Base-by-base conservation (phyloP, 345 rosid species). In the Syzygium aqueum region DNA sequence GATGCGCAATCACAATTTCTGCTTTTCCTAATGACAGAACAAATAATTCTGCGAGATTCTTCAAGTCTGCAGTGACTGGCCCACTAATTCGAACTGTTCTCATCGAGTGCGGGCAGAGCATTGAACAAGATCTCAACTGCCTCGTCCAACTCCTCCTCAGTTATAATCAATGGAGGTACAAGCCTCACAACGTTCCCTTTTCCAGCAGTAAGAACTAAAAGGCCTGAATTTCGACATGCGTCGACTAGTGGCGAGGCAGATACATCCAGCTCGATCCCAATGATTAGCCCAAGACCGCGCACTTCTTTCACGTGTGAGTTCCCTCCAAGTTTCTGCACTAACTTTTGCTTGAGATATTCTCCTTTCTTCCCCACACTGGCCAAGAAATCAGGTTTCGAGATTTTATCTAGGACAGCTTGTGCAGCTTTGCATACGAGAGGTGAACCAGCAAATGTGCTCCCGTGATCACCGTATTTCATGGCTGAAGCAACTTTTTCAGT, bases 401-500 rank as follows among this genome's bases (percentile, higher is more conserved):
- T 94, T 92, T 95, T 96, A 65, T 97, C 91, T 23, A 96, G n/a
- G 43, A 94, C 98, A 27, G 94, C 87, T 12, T 93, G 84, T 59
- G 97, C 96, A 73, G 96, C 96, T 82, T 67, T 91, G 77, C 98
- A 97, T 25, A 95, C 93, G 6, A 97, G 94, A 21, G 98, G 96
- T 30, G 93, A 90, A 22, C 98, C 99, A 2, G 98, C 99, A 89
- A 97, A 97, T 23, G 99, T 96, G 91, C 98, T 96, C 84, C 99
- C 98, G 40, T 96, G 99, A 86, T 96, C 99, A 28, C 99, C 98
- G 21, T 84, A 93, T 3, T 87, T 91, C 28, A 97, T 88, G 85
- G 98, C 90, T 84, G 94, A 90, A 53, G 98, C 96, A 88, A 97
- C 96, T 89, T 89, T 91, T 93, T 96, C 96, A 21, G 95, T 94